Base-by-base conservation (phyloP, 805 yeast species). In the Spencermartinsiella europaea region DNA sequence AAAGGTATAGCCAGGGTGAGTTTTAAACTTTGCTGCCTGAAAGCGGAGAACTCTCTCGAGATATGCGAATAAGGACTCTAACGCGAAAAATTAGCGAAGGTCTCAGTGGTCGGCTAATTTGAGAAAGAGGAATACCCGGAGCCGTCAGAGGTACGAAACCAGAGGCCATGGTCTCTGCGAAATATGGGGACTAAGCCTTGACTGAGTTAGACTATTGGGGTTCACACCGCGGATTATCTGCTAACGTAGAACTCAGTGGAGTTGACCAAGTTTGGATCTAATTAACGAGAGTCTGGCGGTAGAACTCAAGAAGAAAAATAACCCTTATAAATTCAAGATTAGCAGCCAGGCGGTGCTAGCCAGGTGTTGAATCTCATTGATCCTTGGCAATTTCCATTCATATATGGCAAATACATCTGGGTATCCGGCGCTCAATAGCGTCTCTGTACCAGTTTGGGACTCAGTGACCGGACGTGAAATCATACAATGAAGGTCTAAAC, bases 311-410 rank as follows among this genome's bases (percentile, higher is more conserved):
- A 21, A 28, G 54, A 50, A 20, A 54, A 60, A 31, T 47, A 43
- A 5, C 46, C 48, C 21, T 45, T 45, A 4, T 48, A 38, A 3
- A 45, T 50, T 20, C 44, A 55, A 21, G 72, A 69, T 46, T 69
- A 63, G 52, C 73, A 69, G 47, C 73, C 73, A 10, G 62, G 61
- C 2, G 60, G 70, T 7, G 51, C 68, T 38, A 55, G 66, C n/a
- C 64, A 65, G 51, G 73, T 69, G 2, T 49, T 68, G 17, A 70
- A 69, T 49, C 57, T 71, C 19, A 72, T 66, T 10, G 74, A 71
- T 45, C 74, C 75, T 20, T 69, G 73, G 15, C 58, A 71, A 35
- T 70, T 58, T 38, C 69, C 71, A n/a, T n/a, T 63, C 22, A 63
- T 53, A 35, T 69, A 68, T 44, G 31, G 31, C 31, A n/a, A n/a